phyloP scores from a whole-genome alignment of 768 basidiomycete genomes.

The Sistotremastrum suecicum region DNA sequence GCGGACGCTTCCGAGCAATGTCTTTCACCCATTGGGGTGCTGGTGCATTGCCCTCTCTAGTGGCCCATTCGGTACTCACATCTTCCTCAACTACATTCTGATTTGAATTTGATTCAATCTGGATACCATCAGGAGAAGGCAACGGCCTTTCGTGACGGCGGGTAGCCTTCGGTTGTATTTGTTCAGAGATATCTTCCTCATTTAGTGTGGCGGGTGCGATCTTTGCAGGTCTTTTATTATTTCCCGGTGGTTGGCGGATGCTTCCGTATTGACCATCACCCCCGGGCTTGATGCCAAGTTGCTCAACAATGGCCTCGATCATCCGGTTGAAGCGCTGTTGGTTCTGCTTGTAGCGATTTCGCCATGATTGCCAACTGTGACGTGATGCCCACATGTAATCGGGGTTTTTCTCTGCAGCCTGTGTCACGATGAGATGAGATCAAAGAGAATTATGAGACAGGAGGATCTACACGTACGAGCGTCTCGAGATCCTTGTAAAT shows the following conservation, averaged over 20 bases:
- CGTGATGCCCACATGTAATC: conserved; percentile 69
- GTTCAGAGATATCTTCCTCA: background rate
- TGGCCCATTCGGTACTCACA: conserved; percentile 44
- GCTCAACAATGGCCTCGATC: conserved; percentile 53
- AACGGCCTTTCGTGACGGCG: background rate
- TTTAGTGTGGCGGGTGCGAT: conserved; percentile 8
- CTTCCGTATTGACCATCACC: conserved; percentile 78
- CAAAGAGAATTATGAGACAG: background rate
- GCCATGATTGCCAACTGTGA: conserved; percentile 86
- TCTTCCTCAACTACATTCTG: conserved; percentile 45
- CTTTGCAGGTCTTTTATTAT: conserved; percentile 40
- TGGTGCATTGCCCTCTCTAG: conserved; percentile 45
- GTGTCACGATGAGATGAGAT: background rate
- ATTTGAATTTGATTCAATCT: too few species aligned
- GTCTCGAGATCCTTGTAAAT: conserved; percentile 73
- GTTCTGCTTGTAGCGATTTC: conserved; percentile 81
- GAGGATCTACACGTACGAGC: conserved; percentile 28
- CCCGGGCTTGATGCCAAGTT: conserved; percentile 52
- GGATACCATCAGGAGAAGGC: too few species aligned
- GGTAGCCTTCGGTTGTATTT: background rate
- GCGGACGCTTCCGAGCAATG: too few species aligned
- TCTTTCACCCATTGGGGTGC: conserved; percentile 59
- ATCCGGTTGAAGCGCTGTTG: conserved; percentile 46
- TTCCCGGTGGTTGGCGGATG: conserved; percentile 61
- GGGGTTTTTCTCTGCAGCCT: conserved; percentile 41